phyloP scores from a whole-genome alignment of 2,329 filamentous ascomycete species.

The Didymella glomerata region DNA sequence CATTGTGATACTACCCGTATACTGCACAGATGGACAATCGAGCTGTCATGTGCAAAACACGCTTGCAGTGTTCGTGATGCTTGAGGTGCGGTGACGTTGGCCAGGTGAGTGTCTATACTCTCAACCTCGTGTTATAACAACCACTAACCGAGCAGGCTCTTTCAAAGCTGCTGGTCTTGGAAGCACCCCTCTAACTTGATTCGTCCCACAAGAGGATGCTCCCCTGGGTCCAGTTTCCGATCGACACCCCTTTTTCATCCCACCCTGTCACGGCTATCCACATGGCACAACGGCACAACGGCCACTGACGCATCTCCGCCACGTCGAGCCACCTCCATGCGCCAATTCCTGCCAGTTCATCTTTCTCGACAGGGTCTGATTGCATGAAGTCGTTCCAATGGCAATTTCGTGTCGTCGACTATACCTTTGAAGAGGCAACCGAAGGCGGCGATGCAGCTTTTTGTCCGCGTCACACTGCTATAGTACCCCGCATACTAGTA shows the following conservation, averaged over 20 bases:
- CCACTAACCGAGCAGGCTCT: constrained; percentile 27
- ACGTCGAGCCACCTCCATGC: constrained; percentile 18
- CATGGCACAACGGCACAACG: constrained; percentile 40
- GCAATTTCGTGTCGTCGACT: constrained; percentile 16
- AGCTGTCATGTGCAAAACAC: neutral
- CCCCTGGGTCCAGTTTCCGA: constrained; percentile 23
- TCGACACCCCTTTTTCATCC: constrained; percentile 29
- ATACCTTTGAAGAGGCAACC: constrained; percentile 7
- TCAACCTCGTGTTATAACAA: constrained; percentile 41
- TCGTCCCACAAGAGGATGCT: constrained; percentile 26
- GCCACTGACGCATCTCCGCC: constrained; percentile 31
- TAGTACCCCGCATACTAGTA: constrained; percentile 7
- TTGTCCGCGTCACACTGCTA: constrained; percentile 2
- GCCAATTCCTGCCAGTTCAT: neutral
- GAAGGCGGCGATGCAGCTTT: constrained; percentile 21
- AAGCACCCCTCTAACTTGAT: constrained; percentile 24
- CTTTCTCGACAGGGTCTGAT: neutral
- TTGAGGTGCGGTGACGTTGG: neutral
- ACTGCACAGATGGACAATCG: too few species aligned
- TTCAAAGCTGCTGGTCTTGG: constrained; percentile 18
- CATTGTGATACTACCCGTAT: neutral
- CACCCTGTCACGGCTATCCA: constrained; percentile 28
- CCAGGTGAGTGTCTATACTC: constrained; percentile 22
- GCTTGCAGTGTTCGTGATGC: too few species aligned
- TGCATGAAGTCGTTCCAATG: constrained; percentile 15